Evolutionary conservation across 2,329 filamentous ascomycete species (phyloP).

Genomic region (Hymenoscyphus scutula): DNA sequence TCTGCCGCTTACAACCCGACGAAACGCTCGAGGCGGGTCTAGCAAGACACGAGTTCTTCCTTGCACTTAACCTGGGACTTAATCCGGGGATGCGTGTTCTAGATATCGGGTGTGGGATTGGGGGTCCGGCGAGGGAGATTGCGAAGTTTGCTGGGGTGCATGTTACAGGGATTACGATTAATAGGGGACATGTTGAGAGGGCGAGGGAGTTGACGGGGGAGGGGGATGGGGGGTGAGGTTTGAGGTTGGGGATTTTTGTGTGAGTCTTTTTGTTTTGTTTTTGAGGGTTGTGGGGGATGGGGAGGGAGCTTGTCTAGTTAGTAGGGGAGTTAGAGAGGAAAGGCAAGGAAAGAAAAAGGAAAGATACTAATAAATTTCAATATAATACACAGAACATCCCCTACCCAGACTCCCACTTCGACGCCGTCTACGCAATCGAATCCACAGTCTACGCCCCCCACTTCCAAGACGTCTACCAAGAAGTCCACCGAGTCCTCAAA

Average conservation of each 20-base stretch:
- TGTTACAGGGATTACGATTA: constrained; percentile 8
- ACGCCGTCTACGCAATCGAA: constrained; percentile 12
- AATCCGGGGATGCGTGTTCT: constrained; percentile 7
- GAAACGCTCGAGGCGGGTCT: constrained; percentile 9
- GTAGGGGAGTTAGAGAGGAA: no score
- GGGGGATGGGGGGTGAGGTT: neutral
- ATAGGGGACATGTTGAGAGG: neutral
- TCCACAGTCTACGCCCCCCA: constrained; percentile 3
- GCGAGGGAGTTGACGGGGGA: neutral
- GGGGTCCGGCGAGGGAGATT: constrained; percentile 5
- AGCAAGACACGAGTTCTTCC: constrained; percentile 9
- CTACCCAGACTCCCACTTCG: constrained; percentile 5
- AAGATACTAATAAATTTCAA: no score
- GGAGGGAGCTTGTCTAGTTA: no score
- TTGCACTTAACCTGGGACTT: constrained; percentile 5
- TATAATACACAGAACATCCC: constrained; percentile 1
- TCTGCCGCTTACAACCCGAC: constrained; percentile 4
- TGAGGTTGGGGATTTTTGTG: constrained; percentile 5
- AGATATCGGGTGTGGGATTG: constrained; percentile 9
- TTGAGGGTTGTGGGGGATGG: no score
- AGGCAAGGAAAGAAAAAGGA: no score
- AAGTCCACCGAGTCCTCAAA: constrained; percentile 4
- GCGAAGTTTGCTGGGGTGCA: constrained; percentile 1
- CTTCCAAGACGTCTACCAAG: constrained; percentile 7
- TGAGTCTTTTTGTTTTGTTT: neutral